These are phyloP conservation scores for Dactylellina leptospora DNA, from an alignment of 2,329 filamentous ascomycete genomes.

Conservation along the genomic window DNA sequence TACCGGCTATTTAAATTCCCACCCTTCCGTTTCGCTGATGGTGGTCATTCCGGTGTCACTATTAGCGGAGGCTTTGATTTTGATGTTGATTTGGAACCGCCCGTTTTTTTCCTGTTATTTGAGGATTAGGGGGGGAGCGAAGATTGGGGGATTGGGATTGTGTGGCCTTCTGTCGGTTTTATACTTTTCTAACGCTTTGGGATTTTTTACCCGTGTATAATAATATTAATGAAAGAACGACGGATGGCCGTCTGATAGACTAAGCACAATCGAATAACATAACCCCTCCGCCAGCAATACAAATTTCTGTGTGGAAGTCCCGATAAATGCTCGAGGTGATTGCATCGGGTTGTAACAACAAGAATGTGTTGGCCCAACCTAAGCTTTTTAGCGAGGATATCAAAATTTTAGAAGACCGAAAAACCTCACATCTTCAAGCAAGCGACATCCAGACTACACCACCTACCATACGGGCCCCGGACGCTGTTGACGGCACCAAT, in stretches of 20 bases:
- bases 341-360: too few relatives aligned
- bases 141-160: background rate
- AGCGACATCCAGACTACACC: background rate
- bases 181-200: background rate
- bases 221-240: conserved; percentile 10
- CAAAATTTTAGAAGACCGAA: conserved; percentile 20
- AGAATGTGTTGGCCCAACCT: conserved; percentile 3
- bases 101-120: background rate
- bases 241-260: background rate
- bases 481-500: conserved; percentile 12
- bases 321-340: too few relatives aligned
- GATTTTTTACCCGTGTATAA: conserved; percentile 3
- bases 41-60: too few relatives aligned
- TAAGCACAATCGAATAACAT: too few relatives aligned
- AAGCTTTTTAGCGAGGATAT: conserved; percentile 8
- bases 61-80: conserved; percentile 1
- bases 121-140: background rate
- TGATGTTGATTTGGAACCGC: conserved; percentile 6
- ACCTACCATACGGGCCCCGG: background rate
- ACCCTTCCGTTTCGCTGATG: background rate
- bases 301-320: too few relatives aligned
- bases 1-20: background rate
- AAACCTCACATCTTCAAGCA: background rate
- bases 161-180: background rate
- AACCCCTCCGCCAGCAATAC: too few relatives aligned